Base-by-base conservation (phyloP, 805 yeast species). In the Schwanniomyces pseudopolymorphus region DNA sequence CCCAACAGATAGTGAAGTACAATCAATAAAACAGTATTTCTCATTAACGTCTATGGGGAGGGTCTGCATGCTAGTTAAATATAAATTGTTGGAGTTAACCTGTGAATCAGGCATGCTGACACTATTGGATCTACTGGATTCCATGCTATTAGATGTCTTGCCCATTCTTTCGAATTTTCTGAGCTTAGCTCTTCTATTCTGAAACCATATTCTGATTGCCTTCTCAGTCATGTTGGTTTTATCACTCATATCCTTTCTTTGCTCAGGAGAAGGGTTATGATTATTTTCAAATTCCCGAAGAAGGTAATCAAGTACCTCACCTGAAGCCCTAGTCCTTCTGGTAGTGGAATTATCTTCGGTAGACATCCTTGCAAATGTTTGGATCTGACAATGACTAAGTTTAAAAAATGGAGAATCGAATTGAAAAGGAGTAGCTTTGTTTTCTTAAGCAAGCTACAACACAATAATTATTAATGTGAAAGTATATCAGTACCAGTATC, bases 161-260 rank as follows among this genome's bases (percentile, higher is more conserved):
- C 62, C 67, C 62, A 76, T 66, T 47, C 83, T 75, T 55, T 83
- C 87, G 57, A 79, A 64, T 64, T 86, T 86, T 57, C 90, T 75
- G 38, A 82, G 75, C 61, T 87, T 87, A 17, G 94, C 94, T 51
- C 97, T 70, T 56, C 91, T 72, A 61, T 89, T 89, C 64, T 90
- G 97, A 59, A 89, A 90, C 97, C 97, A 90, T 37, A 90, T 90
- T 45, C 96, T 76, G 2, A 90, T 96, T 11, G 91, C 88, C 51
- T 94, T 79, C 56, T 90, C 96, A 11, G 90, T 80, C 87, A 89
- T 84, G 16, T 85, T 87, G 1, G 95, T 87, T 49, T 76, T 75
- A 2, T 77, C 81, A 33, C 94, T 82, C 33, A 90, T 81, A 25
- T 74, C 78, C 57, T 84, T 84, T 35, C 97, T 71, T 46, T 78